A percentile compares a stretch with the other conserved stretches of the same genome.
Evolutionary conservation across 106 monocot species (phyloP).

Genomic region (Narthecium ossifragum): DNA sequence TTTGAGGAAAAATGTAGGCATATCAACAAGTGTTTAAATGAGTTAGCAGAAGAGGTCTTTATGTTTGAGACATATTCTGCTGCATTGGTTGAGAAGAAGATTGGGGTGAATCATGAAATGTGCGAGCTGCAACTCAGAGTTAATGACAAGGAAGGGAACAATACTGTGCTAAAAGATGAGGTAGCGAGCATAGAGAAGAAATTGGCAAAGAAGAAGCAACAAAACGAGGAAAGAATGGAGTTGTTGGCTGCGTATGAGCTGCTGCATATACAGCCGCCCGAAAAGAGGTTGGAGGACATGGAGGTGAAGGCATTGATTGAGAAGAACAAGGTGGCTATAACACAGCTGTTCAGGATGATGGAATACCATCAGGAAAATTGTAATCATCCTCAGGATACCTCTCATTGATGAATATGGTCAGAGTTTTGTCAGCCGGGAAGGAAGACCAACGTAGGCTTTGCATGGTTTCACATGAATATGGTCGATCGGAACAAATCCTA

Average conservation of each 20-base stretch:
- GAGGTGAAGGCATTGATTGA: slow-evolving; percentile 29
- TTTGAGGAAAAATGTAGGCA: slow-evolving; percentile 19
- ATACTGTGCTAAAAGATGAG: slow-evolving; percentile 27
- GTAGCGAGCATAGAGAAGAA: slow-evolving; percentile 4
- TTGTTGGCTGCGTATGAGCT: too few species aligned
- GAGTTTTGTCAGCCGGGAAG: too few species aligned
- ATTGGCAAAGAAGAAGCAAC: slow-evolving; percentile 22
- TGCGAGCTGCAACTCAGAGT: slow-evolving; percentile 30
- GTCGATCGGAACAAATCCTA: too few species aligned
- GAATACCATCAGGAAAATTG: slow-evolving; percentile 32
- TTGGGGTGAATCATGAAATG: slow-evolving; percentile 21
- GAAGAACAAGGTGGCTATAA: slow-evolving; percentile 77
- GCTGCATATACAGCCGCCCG: slow-evolving; percentile 2
- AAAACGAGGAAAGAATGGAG: too few species aligned
- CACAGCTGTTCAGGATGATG: slow-evolving; percentile 62
- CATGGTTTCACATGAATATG: too few species aligned
- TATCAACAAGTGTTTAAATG: slow-evolving; percentile 21
- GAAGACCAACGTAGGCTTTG: too few species aligned
- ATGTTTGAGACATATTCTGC: slow-evolving; percentile 15
- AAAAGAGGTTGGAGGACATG: slow-evolving; percentile 29
- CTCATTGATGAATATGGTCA: too few species aligned
- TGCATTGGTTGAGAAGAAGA: slow-evolving; percentile 17
- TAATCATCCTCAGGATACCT: too few species aligned
- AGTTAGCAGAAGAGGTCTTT: slow-evolving; percentile 26
- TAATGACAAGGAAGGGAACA: slow-evolving; percentile 36